phyloP scores from a whole-genome alignment of 1,284 basidiomycete genomes.

The Fomitiporia mediterranea region DNA sequence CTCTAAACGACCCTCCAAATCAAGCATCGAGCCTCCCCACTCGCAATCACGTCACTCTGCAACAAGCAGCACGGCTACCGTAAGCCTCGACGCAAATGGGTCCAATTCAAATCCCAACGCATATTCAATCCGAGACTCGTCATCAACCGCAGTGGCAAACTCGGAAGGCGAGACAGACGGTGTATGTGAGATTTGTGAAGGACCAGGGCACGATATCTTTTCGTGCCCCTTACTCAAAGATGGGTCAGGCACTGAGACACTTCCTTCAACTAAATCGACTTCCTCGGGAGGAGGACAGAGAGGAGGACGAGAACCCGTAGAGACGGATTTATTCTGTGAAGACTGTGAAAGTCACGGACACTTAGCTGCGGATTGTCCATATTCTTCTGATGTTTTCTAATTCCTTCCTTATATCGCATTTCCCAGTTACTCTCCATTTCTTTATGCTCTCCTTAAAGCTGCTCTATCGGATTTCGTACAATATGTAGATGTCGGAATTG shows the following conservation, averaged over 20 bases:
- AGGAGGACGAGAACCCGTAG: constrained; percentile 15
- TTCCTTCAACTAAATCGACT: constrained; percentile 7
- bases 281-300: not conserved
- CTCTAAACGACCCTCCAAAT: constrained; percentile 55
- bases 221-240: constrained; percentile 62
- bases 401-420: not conserved
- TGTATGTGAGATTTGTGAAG: constrained; percentile 81
- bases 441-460: no score
- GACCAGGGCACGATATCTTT: constrained; percentile 78
- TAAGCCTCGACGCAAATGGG: constrained; percentile 12
- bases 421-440: no score
- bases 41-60: constrained; percentile 28
- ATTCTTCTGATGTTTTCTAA: constrained; percentile 77
- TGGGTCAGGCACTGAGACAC: constrained; percentile 23
- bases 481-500: no score
- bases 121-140: no score
- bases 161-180: constrained; percentile 18
- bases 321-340: constrained; percentile 54
- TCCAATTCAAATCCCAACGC: constrained; percentile 3
- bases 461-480: no score
- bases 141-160: not conserved
- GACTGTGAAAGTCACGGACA: constrained; percentile 78
- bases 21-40: constrained; percentile 33
- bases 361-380: constrained; percentile 64
- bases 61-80: constrained; percentile 18